phyloP scores from a whole-genome alignment of 2,329 filamentous ascomycete species.

The Cladophialophora immunda region DNA sequence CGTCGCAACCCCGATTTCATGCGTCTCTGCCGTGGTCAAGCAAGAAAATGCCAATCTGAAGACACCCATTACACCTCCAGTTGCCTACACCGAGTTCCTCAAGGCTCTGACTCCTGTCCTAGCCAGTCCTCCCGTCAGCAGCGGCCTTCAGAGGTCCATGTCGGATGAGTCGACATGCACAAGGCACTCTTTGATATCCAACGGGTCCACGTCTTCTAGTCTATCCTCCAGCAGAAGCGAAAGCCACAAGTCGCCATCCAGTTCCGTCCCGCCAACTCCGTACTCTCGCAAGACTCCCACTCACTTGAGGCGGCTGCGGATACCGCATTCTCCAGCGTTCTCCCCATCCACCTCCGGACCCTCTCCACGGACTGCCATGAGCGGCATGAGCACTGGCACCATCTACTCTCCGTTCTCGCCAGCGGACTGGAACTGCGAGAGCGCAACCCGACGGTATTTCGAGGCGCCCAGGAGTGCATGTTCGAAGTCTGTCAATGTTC shows the following conservation, averaged over 20 bases:
- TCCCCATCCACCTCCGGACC: constrained; percentile 65
- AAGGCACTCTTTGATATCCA: constrained; percentile 47
- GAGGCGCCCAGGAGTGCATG: constrained; percentile 69
- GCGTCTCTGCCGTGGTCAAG: constrained; percentile 71
- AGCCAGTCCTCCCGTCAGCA: constrained; percentile 70
- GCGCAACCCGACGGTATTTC: constrained; percentile 70
- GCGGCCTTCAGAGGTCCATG: constrained; percentile 50
- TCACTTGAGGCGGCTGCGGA: constrained; percentile 70
- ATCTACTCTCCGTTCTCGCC: constrained; percentile 80
- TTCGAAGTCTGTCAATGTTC: constrained; percentile 72
- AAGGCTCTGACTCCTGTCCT: constrained; percentile 78
- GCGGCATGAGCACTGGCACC: constrained; percentile 45
- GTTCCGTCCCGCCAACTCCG: constrained; percentile 68
- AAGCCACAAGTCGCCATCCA: constrained; percentile 64
- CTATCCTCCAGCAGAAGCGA: constrained; percentile 62
- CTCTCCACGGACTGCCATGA: constrained; percentile 72
- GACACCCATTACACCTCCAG: constrained; percentile 90
- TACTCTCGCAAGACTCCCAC: constrained; percentile 67
- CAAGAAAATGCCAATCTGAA: constrained; percentile 68
- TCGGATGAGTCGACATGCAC: constrained; percentile 54
- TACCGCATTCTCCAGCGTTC: constrained; percentile 77
- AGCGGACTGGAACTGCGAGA: constrained; percentile 75
- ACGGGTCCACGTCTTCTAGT: constrained; percentile 51
- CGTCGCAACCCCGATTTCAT: constrained; percentile 56
- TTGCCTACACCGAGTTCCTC: constrained; percentile 91